A percentile compares a stretch with the other conserved stretches of the same genome.
Evolutionary conservation across 371 early-diverging fungal species (phyloP).

Genomic region (Syncephalastrum contaminatum): DNA sequence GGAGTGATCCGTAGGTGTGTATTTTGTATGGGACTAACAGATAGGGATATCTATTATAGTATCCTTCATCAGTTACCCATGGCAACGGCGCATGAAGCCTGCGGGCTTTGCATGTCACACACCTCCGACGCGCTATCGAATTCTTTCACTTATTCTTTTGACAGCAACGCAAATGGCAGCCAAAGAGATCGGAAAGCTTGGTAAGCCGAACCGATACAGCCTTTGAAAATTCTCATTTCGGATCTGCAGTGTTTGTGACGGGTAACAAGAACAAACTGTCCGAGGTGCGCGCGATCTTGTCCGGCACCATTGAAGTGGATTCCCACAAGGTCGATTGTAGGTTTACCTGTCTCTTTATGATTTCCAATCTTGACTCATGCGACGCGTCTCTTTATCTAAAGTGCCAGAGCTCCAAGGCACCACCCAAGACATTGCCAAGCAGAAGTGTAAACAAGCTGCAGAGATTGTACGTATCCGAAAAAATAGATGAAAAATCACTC

Average conservation of each 20-base stretch:
- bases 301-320: constrained; percentile 61
- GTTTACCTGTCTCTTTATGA: constrained; percentile 2
- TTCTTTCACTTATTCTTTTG: background rate
- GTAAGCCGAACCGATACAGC: constrained; percentile 23
- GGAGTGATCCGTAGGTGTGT: no score
- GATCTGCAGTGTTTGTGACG: constrained; percentile 45
- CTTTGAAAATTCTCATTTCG: constrained; percentile 4
- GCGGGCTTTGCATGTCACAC: no score
- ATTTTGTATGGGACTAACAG: no score
- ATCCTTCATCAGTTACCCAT: no score
- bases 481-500: background rate
- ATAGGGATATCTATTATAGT: no score
- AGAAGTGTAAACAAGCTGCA: constrained; percentile 81
- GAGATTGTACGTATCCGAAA: constrained; percentile 42
- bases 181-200: constrained; percentile 2
- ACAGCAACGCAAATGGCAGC: constrained; percentile 3
- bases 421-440: constrained; percentile 69
- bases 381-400: constrained; percentile 16
- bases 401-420: constrained; percentile 91
- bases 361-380: background rate
- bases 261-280: constrained; percentile 93
- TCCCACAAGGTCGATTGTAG: constrained; percentile 75
- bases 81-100: no score
- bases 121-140: no score
- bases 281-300: constrained; percentile 86